Evolutionary conservation across 148 eudicot genomes (phyloP), one percentile per base, ranked within the genome.

Genomic region (Chenopodium album): DNA sequence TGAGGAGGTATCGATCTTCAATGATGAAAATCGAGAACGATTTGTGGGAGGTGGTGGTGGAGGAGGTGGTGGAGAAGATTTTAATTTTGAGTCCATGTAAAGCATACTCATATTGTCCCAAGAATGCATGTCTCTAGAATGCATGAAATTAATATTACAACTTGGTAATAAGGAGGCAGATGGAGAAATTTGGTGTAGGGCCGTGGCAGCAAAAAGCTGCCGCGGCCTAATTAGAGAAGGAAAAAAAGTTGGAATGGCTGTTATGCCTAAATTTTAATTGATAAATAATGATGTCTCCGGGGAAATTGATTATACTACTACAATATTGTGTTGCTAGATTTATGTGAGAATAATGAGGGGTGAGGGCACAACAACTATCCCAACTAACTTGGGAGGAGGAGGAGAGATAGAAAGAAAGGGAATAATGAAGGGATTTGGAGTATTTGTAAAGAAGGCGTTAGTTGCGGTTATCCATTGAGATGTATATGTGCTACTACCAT

Each of bases 201-300:
- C 78, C 87, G 84, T 66, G 84, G 79, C 84, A 85, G 87, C 87
- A 1, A 6, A 1, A 7, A 28, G 84, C 87, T 78, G 81, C 87
- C 87, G 79, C 87, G 84, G 70, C 87, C 87, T 44, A 32, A 23
- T 26, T 46, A 8, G 19, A 65, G 20, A 7, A 32, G 23, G 23
- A 22, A 16, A 26, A 47, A 65, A 20, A 3, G 12, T 66, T 60
- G 4, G 2, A n/a, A 14, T 10, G 6, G 6, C n/a, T 69, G 47
- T n/a, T 48, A 8, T 16, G 68, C 16, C 65, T 37, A 41, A 65
- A 52, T n/a, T n/a, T 17, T 31, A 56, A 46, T 46, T 67, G 26
- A 17, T 41, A 77, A 56, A 77, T 37, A 62, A 62, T 66, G 7
- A 54, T n/a, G 34, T 23, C 9, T 47, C 65, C 65, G 52, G 59